phyloP scores from a whole-genome alignment of 2,329 filamentous ascomycete species.

The Zymoseptoria crescenta region DNA sequence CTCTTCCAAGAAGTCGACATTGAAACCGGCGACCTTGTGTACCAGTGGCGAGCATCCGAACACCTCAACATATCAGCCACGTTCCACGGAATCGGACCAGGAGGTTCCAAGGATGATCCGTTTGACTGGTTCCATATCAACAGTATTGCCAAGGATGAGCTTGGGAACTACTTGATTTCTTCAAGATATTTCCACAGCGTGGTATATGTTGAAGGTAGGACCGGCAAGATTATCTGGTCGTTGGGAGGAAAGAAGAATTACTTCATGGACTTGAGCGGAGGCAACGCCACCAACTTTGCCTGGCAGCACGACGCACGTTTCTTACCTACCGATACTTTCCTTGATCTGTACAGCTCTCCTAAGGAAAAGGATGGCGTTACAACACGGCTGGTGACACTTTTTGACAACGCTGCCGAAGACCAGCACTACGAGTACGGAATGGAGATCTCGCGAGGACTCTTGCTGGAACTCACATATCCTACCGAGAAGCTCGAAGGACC shows the following conservation, averaged over 20 bases:
- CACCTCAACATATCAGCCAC: constrained; percentile 30
- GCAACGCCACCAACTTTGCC: constrained; percentile 24
- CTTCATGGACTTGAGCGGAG: constrained; percentile 26
- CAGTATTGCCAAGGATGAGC: constrained; percentile 41
- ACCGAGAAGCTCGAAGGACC: neutral
- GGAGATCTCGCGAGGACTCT: constrained; percentile 23
- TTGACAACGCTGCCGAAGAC: constrained; percentile 46
- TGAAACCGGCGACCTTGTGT: constrained; percentile 36
- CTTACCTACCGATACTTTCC: constrained; percentile 18
- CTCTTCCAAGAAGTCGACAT: constrained; percentile 42
- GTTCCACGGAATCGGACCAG: constrained; percentile 30
- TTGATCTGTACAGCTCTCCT: constrained; percentile 20
- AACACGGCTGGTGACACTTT: constrained; percentile 43
- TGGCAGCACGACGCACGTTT: constrained; percentile 31
- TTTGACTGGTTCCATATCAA: constrained; percentile 50
- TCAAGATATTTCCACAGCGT: constrained; percentile 37
- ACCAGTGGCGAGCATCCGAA: constrained; percentile 42
- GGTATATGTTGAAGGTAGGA: constrained; percentile 38
- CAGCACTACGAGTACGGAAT: constrained; percentile 25
- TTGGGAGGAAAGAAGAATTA: constrained; percentile 40
- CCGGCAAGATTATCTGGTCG: constrained; percentile 39
- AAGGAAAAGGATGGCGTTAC: constrained; percentile 18
- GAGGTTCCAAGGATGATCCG: constrained; percentile 36
- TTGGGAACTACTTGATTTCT: constrained; percentile 43
- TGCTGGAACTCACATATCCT: constrained; percentile 28